Percentiles rank a stretch among this genome's conserved stretches.
These are phyloP conservation scores for Didymella pinodella DNA, from an alignment of 2,329 filamentous ascomycete genomes.

Conservation along the genomic window DNA sequence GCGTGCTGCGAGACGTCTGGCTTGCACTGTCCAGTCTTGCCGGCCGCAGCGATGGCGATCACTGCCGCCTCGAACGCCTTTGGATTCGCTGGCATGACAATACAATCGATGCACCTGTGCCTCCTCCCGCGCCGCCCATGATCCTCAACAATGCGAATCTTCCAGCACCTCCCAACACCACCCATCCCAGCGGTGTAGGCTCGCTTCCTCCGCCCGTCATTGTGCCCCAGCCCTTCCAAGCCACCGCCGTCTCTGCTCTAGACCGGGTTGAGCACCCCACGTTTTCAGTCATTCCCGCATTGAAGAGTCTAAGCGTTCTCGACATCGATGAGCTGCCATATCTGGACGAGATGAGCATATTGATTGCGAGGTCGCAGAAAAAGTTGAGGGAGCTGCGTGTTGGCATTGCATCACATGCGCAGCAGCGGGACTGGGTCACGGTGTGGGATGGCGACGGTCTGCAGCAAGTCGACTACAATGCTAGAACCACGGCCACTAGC, in stretches of 20 bases:
- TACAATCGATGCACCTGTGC: conserved; percentile 54
- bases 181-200: conserved; percentile 47
- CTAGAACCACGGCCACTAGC: conserved; percentile 60
- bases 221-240: conserved; percentile 40
- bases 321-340: conserved; percentile 86
- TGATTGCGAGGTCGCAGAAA: conserved; percentile 74
- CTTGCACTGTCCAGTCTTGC: conserved; percentile 76
- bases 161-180: conserved; percentile 50
- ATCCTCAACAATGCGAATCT: conserved; percentile 49
- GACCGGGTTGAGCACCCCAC: conserved; percentile 77
- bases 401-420: conserved; percentile 69
- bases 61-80: conserved; percentile 74
- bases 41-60: conserved; percentile 65
- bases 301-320: conserved; percentile 78
- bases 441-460: conserved; percentile 70
- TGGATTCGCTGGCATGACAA: conserved; percentile 89
- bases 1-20: conserved; percentile 82
- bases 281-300: conserved; percentile 76
- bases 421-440: conserved; percentile 64
- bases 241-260: conserved; percentile 44
- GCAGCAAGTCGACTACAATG: conserved; percentile 69
- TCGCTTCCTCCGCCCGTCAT: conserved; percentile 44
- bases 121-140: conserved; percentile 50
- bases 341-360: conserved; percentile 79
- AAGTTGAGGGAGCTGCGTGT: conserved; percentile 75